Evolutionary conservation across 2,329 filamentous ascomycete genomes (phyloP), one percentile per base, ranked within the genome.

Genomic region (Paraphaeosphaeria minitans): DNA sequence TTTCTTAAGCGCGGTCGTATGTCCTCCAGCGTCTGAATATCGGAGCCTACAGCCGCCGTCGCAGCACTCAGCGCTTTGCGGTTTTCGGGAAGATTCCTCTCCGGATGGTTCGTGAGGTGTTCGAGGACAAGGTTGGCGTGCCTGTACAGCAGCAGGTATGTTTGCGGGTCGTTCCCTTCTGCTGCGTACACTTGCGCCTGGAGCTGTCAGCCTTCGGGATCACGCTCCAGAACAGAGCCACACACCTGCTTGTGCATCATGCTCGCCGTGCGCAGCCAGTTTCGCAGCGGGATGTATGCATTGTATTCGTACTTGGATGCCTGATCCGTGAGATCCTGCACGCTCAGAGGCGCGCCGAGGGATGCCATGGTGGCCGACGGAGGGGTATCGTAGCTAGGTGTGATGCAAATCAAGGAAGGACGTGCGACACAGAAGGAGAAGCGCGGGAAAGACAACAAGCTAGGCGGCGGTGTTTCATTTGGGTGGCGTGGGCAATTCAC

Each of bases 71-170:
- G 71, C 13, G 81, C 80, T 54, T 78, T 76, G 56, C 81, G 82
- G 63, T 84, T 84, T 37, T 89, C 86, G 10, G 86, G 83, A 8
- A 87, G 84, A 66, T 85, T 89, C 47, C 86, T 86, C 56, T 95
- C 87, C 1, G 94, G 93, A 68, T 98, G 95, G 1, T 81, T 84
- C 0, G 86, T 83, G 9, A 99, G 82, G 55, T 89, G 84, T 7
- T 92, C 85, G 29, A 97, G 81, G 24, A 97, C 86, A n/a, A 99
- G 87, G 54, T 89, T 84, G 10, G 92, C 92, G 78, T 96, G 93
- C 66, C 95, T 88, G 74, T 95, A 92, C n/a, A 96, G 85, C 59
- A 98, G 87, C 55, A 97, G 85, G 76, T 96, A 99, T 4, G 94
- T 91, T 72, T 95, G 90, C 68, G 93, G 87, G 64, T 92, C 87